Conservation (phyloP, 2,329 filamentous ascomycete genomes). For the Mycosphaerella sp. region DNA sequence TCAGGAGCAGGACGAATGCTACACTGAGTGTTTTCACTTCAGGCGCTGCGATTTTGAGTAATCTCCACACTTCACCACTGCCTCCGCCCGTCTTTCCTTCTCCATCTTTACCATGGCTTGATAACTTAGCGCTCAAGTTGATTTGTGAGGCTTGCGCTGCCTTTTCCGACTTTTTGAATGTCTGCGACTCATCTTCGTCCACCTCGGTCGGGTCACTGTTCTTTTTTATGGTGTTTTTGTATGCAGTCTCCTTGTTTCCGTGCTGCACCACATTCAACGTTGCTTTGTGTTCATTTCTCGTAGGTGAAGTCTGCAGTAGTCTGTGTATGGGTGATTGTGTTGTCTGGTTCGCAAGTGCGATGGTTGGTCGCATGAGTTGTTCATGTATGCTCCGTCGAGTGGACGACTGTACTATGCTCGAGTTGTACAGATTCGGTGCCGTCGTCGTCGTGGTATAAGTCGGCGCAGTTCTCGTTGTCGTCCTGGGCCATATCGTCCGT, state of each 20-base stretch:
- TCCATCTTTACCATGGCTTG: conserved; percentile 62
- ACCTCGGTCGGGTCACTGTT: conserved; percentile 32
- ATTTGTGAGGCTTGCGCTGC: conserved; percentile 81
- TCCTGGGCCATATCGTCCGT: conserved; percentile 10
- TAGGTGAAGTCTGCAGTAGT: conserved; percentile 20
- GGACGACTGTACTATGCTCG: conserved; percentile 9
- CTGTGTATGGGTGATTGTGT: conserved; percentile 6
- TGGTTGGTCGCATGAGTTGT: conserved; percentile 10
- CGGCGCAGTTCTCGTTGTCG: too few relatives aligned
- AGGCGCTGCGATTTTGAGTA: conserved; percentile 82
- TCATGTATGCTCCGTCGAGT: conserved; percentile 5
- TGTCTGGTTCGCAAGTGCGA: conserved; percentile 9
- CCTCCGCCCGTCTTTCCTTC: conserved; percentile 49
- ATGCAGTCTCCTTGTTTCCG: conserved; percentile 15
- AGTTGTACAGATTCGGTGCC: not conserved
- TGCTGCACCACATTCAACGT: conserved; percentile 10
- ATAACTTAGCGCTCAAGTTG: conserved; percentile 80
- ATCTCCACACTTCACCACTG: conserved; percentile 70
- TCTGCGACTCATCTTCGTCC: conserved; percentile 49
- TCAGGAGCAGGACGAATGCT: conserved; percentile 77
- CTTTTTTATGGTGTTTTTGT: conserved; percentile 17
- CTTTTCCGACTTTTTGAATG: conserved; percentile 70
- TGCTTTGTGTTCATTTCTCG: conserved; percentile 18
- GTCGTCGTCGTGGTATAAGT: conserved; percentile 1
- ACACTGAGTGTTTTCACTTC: conserved; percentile 72